Evolutionary conservation across 179 eudicot genomes (phyloP), one percentile per base, ranked within the genome.

Genomic region (Spinacia oleracea): DNA sequence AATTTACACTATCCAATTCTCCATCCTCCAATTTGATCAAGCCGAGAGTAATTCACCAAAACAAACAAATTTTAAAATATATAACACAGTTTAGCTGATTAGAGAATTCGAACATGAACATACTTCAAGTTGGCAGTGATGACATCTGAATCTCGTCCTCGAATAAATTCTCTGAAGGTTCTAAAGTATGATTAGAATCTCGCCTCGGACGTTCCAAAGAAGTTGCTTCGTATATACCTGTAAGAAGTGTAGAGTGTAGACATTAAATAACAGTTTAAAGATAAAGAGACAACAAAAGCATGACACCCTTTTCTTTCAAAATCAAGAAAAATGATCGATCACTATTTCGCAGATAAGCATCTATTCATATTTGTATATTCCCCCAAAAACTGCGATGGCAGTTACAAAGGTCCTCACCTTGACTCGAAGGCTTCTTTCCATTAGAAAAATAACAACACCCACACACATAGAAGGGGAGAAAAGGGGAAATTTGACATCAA

Each of bases 221-320:
- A 78, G 98, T 96, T 67, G 98, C 97, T 87, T 96, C 96, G 81
- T 93, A 85, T 80, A 91, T 96, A 62, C 99, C 99, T 96, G 86
- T n/a, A n/a, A n/a, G n/a, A n/a, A n/a, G n/a, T n/a, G n/a, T 76
- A 85, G 82, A 69, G 35, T 96, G 85, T 76, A 85, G 83, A 69
- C 38, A 74, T 46, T n/a, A 34, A 43, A 63, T 53, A 15, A 25
- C 38, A 40, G 59, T 40, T 58, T 46, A 75, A 25, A 21, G 20
- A 70, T 5, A 27, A 29, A 59, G 18, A 15, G 51, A 20, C 53
- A 31, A 72, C 9, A 14, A 72, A 73, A 55, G 42, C 46, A 73
- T 1, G 43, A 14, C 15, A 8, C 43, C n/a, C 59, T 32, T 51
- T 9, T 50, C 63, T 50, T 32, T 21, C 4, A 18, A 66, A 1